phyloP scores from a whole-genome alignment of 2,329 filamentous ascomycete species.

The Aspergillus phoenicis region DNA sequence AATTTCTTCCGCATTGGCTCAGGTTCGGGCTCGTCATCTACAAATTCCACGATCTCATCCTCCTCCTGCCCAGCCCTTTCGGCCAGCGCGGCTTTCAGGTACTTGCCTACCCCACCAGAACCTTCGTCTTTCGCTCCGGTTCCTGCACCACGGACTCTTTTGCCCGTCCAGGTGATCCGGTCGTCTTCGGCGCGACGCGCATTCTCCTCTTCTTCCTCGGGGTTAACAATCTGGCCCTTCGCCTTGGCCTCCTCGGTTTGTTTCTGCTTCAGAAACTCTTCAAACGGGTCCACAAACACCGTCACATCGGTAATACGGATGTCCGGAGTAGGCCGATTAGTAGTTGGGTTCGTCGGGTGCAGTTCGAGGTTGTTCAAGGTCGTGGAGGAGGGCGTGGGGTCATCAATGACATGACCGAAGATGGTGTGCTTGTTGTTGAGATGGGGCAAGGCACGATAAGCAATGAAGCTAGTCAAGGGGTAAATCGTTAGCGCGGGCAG shows the following conservation, averaged over 20 bases:
- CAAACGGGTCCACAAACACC: conserved; percentile 91
- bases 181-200: conserved; percentile 70
- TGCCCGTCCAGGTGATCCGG: conserved; percentile 92
- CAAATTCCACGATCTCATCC: conserved; percentile 63
- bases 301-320: conserved; percentile 80
- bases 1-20: conserved; percentile 80
- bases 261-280: conserved; percentile 82
- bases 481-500: background rate
- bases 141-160: conserved; percentile 71
- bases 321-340: conserved; percentile 73
- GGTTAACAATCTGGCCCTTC: conserved; percentile 29
- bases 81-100: conserved; percentile 66
- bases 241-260: conserved; percentile 63
- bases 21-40: conserved; percentile 63
- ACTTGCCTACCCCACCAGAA: conserved; percentile 71
- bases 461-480: conserved; percentile 67
- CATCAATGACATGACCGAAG: conserved; percentile 83
- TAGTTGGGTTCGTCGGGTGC: conserved; percentile 70
- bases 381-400: conserved; percentile 47
- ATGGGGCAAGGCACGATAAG: conserved; percentile 81
- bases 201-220: conserved; percentile 29
- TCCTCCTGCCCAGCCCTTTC: conserved; percentile 43
- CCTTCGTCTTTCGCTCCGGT: conserved; percentile 61
- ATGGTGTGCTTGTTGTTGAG: conserved; percentile 97
- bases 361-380: conserved; percentile 73